Percentiles rank a stretch among this genome's conserved stretches.
phyloP scores from a whole-genome alignment of 306 rosid genomes.

The Trichosanthes cucumerina region DNA sequence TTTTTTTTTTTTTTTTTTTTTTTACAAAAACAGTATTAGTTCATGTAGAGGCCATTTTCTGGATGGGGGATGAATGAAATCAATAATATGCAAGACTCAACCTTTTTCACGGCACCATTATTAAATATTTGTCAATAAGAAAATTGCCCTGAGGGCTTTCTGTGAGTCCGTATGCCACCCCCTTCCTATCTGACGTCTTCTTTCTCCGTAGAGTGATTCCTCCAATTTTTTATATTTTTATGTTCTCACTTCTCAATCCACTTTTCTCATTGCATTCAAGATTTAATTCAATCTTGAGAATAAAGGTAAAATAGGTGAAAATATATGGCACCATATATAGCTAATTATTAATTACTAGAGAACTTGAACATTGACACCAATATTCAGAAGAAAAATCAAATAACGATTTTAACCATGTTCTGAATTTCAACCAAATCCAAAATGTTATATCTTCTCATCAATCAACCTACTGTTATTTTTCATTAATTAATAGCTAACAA shows the following conservation, averaged over 20 bases:
- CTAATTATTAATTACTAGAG: too few relatives aligned
- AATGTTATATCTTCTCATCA: neutral
- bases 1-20: too few relatives aligned
- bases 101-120: neutral
- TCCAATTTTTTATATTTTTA: slow-evolving; percentile 13
- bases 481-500: neutral
- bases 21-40: neutral
- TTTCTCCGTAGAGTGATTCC: too few relatives aligned
- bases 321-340: too few relatives aligned
- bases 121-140: too few relatives aligned
- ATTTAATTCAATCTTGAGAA: neutral
- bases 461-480: neutral
- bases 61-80: neutral
- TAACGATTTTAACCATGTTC: neutral
- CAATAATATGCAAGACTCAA: neutral
- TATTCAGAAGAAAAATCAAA: neutral
- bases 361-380: too few relatives aligned
- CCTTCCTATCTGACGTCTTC: too few relatives aligned
- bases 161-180: too few relatives aligned
- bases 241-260: neutral
- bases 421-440: neutral
- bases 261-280: neutral
- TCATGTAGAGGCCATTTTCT: neutral
- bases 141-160: too few relatives aligned
- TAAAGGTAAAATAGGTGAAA: neutral